Conservation (phyloP, 768 basidiomycete species). For the Rhodosporidiobolus sp. region DNA sequence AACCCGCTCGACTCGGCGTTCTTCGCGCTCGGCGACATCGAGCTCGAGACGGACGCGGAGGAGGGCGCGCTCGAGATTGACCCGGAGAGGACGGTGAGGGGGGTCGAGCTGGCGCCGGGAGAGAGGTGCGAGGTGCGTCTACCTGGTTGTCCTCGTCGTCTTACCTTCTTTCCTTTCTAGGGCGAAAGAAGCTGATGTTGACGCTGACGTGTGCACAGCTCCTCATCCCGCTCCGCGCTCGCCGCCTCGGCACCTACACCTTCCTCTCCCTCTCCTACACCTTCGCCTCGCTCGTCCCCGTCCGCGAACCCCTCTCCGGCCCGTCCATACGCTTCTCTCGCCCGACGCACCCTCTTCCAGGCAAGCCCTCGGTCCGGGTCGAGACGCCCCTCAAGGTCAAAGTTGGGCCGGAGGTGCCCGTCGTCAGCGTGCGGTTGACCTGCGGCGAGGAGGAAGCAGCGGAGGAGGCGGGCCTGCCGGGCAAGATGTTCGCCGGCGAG, state of each 20-base stretch:
- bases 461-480: neutral
- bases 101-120: conserved; percentile 27
- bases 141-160: neutral
- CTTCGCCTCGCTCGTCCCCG: conserved; percentile 50
- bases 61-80: conserved; percentile 52
- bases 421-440: conserved; percentile 52
- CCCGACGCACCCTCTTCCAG: neutral
- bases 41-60: conserved; percentile 24
- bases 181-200: too few relatives aligned
- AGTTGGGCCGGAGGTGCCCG: conserved; percentile 65
- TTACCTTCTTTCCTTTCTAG: neutral
- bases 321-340: conserved; percentile 67
- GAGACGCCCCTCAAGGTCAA: conserved; percentile 66
- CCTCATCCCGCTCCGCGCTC: conserved; percentile 18
- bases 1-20: conserved; percentile 50
- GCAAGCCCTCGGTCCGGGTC: conserved; percentile 70
- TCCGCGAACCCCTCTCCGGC: conserved; percentile 66
- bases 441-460: neutral
- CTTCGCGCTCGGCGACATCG: conserved; percentile 42
- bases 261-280: conserved; percentile 29
- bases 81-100: conserved; percentile 61
- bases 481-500: conserved; percentile 65
- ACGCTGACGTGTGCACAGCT: conserved; percentile 10
- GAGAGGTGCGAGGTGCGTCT: conserved; percentile 16
- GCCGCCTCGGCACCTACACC: neutral